Conservation (phyloP, 352 stramenopile genomes). For the Pythium utonaiense region DNA sequence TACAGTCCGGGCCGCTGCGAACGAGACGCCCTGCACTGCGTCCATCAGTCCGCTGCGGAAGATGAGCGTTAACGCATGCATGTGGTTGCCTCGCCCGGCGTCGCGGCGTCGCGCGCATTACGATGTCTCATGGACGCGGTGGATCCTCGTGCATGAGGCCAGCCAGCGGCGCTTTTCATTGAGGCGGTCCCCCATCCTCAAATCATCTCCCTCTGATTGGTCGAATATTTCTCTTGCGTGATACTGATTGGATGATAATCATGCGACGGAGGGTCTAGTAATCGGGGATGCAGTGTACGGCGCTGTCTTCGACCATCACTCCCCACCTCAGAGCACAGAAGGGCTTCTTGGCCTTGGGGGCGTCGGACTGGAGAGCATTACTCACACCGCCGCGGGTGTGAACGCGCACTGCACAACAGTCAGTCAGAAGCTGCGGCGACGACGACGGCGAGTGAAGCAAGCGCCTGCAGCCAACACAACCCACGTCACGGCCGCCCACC, state of each 20-base stretch:
- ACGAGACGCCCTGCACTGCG: not conserved
- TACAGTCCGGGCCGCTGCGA: not conserved
- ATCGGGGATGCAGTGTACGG: not conserved
- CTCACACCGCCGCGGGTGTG: conserved; percentile 22
- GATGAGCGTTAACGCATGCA: conserved; percentile 1
- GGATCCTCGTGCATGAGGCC: not conserved
- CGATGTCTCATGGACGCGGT: not conserved
- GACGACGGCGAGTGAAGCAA: not conserved
- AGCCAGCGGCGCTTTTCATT: not conserved
- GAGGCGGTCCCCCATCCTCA: conserved; percentile 2
- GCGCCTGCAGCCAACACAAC: not conserved
- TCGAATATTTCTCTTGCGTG: not conserved
- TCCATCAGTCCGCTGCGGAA: not conserved
- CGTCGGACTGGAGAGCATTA: conserved; percentile 28
- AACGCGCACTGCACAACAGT: conserved; percentile 17
- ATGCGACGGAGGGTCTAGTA: not conserved
- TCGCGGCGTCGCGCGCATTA: conserved; percentile 1
- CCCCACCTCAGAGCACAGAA: conserved; percentile 14
- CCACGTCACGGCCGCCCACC: conserved; percentile 2
- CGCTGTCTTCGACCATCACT: not conserved
- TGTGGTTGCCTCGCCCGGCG: not conserved
- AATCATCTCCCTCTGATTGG: not conserved
- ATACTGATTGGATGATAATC: not conserved
- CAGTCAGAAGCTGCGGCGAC: conserved; percentile 3
- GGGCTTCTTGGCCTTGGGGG: conserved; percentile 11